Evolutionary conservation across 2,329 filamentous ascomycete species (phyloP), one percentile per base, ranked within the genome.

Genomic region (Epichloe gansuensis): DNA sequence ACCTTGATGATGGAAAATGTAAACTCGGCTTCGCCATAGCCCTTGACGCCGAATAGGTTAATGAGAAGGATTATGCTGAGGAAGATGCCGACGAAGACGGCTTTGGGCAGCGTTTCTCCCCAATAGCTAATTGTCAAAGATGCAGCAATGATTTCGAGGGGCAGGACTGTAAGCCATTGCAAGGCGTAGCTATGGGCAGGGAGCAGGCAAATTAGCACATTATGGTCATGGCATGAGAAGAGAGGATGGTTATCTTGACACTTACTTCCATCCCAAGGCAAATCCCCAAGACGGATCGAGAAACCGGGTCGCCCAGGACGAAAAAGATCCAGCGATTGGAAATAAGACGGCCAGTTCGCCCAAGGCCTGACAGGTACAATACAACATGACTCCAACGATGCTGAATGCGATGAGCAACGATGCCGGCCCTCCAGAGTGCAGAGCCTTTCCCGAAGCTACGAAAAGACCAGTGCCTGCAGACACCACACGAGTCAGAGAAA

Each of bases 221-320:
- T 8, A 4, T 7, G 13, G 37, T 11, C 28, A 17, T 6, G 41
- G 17, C 3, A 23, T 23, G 11, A 44, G 15, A 28, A 23, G 41
- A 43, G 17, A 23, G 17, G 17, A 21, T 21, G 17, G 2, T 21
- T 21, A 21, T 21, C 17, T 21, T 21, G 11, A 21, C 28, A 75
- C 81, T 68, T 67, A 87, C 77, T 94, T 95, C 89, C 89, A 95
- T 15, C 89, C 90, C 87, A 95, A 94, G 46, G 89, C 88, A 64
- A 95, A 95, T 0, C 90, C 90, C 89, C 89, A 95, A 0, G 91
- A 91, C 1, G 91, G 91, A 63, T 96, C 90, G 17, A 97, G 69
- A 62, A 97, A 96, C 17, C 91, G 82, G 34, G 89, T 95, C 17
- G 91, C 93, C 71, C 91, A 96, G 7, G 89, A 84, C 1, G 89